phyloP scores from a whole-genome alignment of 176 grass and related monocot species.

The Bothriochloa decipiens region DNA sequence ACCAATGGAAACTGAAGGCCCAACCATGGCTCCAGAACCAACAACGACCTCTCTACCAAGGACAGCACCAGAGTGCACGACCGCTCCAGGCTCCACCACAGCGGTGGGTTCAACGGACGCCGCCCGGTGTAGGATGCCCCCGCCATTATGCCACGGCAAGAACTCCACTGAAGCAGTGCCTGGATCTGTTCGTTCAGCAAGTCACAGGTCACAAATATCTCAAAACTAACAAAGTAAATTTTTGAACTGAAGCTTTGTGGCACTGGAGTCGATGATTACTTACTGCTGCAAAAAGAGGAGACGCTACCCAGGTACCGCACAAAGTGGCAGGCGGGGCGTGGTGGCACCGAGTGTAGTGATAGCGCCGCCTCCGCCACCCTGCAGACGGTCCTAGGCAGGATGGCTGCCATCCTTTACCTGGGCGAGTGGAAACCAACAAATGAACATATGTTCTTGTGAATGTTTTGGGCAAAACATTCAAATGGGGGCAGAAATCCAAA shows the following conservation, averaged over 20 bases:
- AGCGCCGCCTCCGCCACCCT: neutral
- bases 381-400: neutral
- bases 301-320: neutral
- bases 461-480: neutral
- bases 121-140: slow-evolving; percentile 52
- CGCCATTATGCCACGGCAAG: slow-evolving; percentile 56
- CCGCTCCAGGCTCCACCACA: slow-evolving; percentile 49
- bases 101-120: slow-evolving; percentile 47
- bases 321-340: neutral
- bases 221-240: neutral
- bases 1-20: slow-evolving; percentile 67
- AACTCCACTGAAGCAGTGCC: slow-evolving; percentile 33
- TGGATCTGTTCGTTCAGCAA: slow-evolving; percentile 13
- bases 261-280: neutral
- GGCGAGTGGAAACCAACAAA: neutral
- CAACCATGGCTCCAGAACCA: slow-evolving; percentile 69
- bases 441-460: neutral
- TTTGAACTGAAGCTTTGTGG: neutral
- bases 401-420: slow-evolving; percentile 15
- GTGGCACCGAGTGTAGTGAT: neutral
- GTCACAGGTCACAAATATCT: neutral
- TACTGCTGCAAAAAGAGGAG: slow-evolving; percentile 19
- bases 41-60: slow-evolving; percentile 62
- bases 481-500: neutral
- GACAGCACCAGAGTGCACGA: slow-evolving; percentile 60